Conservation (phyloP, 2,329 filamentous ascomycete genomes). For the Claviceps capensis region DNA sequence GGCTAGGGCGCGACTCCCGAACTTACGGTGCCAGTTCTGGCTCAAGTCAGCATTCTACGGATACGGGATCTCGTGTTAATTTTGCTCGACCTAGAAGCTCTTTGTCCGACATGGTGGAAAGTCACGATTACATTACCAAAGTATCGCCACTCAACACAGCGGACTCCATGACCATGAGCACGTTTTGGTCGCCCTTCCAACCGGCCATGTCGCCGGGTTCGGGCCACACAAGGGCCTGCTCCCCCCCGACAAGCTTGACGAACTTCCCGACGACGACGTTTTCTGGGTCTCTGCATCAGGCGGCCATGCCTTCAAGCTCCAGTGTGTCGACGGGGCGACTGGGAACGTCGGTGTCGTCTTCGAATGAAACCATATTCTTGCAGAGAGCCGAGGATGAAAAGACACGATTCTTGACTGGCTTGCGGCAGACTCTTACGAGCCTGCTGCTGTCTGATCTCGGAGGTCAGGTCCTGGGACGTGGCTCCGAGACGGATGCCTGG, state of each 20-base stretch:
- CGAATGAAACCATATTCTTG: constrained; percentile 52
- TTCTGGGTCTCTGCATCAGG: constrained; percentile 27
- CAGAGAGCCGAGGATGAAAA: constrained; percentile 55
- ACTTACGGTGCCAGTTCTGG: constrained; percentile 36
- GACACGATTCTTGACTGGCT: constrained; percentile 59
- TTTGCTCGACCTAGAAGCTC: constrained; percentile 41
- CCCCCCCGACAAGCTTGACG: constrained; percentile 46
- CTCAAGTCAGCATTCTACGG: constrained; percentile 54
- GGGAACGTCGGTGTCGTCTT: constrained; percentile 53
- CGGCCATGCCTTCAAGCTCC: constrained; percentile 29
- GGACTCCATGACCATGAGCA: constrained; percentile 50
- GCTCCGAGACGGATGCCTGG: constrained; percentile 88
- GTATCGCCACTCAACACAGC: constrained; percentile 56
- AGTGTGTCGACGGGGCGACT: constrained; percentile 41
- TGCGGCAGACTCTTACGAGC: constrained; percentile 69
- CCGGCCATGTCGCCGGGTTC: constrained; percentile 51
- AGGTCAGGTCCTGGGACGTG: constrained; percentile 69
- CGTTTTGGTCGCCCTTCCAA: constrained; percentile 84
- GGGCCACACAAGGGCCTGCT: constrained; percentile 43
- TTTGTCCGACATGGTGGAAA: constrained; percentile 53
- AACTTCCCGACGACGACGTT: constrained; percentile 40
- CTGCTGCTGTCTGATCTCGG: constrained; percentile 82
- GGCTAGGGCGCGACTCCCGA: constrained; percentile 39
- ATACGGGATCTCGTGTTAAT: constrained; percentile 49
- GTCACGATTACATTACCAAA: constrained; percentile 56